Conservation (phyloP, 2,329 filamentous ascomycete species). For the Aspergillus transmontanensis region DNA sequence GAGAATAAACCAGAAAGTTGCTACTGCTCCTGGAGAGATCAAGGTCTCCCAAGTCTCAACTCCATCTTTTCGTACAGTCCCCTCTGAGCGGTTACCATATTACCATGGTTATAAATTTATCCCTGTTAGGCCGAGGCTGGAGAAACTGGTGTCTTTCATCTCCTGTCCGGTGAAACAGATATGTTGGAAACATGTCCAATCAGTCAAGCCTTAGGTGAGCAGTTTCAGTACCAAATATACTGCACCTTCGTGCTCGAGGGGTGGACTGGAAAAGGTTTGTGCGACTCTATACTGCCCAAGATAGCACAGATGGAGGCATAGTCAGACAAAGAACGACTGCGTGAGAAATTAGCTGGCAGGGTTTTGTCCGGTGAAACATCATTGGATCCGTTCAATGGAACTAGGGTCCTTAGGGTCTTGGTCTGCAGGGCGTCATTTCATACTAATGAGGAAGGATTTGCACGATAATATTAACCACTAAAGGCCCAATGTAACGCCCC, state of each 20-base stretch:
- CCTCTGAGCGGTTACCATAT: neutral
- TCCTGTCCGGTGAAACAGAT: too few species aligned
- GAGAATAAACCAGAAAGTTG: neutral
- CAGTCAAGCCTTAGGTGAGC: too few species aligned
- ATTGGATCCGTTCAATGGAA: neutral
- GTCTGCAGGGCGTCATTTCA: neutral
- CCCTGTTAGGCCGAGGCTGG: neutral
- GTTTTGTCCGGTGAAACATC: neutral
- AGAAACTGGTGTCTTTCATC: neutral
- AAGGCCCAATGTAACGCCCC: neutral
- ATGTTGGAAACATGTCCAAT: too few species aligned
- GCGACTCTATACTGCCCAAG: neutral
- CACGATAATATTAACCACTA: neutral
- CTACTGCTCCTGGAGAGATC: neutral
- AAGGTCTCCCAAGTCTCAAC: neutral
- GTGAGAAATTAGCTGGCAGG: neutral
- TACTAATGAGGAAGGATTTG: neutral
- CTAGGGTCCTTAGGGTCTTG: neutral
- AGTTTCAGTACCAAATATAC: neutral
- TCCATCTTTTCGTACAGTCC: neutral
- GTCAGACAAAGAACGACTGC: neutral
- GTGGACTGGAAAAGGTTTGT: neutral
- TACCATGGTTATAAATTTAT: neutral
- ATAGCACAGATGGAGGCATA: neutral
- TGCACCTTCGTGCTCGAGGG: neutral